Conservation (phyloP, 768 basidiomycete genomes). For the Pleurotus tuber-regium region DNA sequence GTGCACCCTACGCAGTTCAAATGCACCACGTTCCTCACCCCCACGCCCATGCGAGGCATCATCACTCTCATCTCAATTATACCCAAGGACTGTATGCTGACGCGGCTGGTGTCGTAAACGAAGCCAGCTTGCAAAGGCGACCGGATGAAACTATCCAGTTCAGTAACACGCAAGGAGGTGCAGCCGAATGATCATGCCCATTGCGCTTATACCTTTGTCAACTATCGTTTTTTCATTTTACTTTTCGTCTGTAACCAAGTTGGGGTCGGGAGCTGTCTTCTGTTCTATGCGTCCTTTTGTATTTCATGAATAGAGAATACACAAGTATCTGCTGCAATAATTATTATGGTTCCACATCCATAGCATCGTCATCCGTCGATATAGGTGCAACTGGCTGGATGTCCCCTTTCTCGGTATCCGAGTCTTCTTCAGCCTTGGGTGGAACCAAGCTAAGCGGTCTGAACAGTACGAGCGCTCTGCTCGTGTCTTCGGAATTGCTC, state of each 20-base stretch:
- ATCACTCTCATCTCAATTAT: conserved; percentile 50
- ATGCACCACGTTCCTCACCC: conserved; percentile 85
- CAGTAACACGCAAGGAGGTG: conserved; percentile 31
- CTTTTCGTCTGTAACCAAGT: conserved; percentile 14
- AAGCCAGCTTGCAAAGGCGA: conserved; percentile 35
- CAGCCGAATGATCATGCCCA: conserved; percentile 16
- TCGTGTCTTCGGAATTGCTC: conserved; percentile 13
- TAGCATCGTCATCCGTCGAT: conserved; percentile 38
- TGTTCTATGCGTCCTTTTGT: too few species aligned
- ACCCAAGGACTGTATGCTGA: conserved; percentile 34
- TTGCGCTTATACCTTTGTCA: conserved; percentile 17
- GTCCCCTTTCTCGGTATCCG: conserved; percentile 8
- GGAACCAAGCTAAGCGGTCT: conserved; percentile 28
- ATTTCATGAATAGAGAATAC: too few species aligned
- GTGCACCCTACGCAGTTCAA: conserved; percentile 57
- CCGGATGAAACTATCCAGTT: conserved; percentile 51
- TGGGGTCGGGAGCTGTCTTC: conserved; percentile 14
- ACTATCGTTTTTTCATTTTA: conserved; percentile 19
- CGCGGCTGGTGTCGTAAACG: conserved; percentile 16
- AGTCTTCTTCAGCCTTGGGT: neutral
- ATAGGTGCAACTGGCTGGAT: neutral
- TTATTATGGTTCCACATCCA: conserved; percentile 47
- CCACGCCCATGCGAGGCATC: conserved; percentile 74
- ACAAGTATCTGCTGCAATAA: too few species aligned
- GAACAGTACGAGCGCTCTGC: conserved; percentile 57